These are phyloP conservation scores for Pseudogymnoascus sp. DNA, from an alignment of 2,329 filamentous ascomycete species.

Conservation along the genomic window DNA sequence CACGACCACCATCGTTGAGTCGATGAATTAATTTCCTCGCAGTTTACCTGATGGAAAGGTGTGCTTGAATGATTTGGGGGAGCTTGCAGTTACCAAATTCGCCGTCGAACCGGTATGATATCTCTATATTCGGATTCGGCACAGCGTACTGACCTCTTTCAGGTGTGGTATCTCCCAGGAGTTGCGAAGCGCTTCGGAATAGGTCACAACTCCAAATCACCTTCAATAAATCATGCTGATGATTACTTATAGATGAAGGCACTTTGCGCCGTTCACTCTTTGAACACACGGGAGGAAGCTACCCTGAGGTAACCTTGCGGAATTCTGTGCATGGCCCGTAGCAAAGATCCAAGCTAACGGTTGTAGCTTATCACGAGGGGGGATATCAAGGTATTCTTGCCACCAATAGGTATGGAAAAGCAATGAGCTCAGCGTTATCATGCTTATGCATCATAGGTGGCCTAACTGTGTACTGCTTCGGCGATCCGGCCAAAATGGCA, in stretches of 20 bases:
- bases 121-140: conserved; percentile 26
- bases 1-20: not conserved
- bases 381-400: conserved; percentile 92
- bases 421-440: conserved; percentile 8
- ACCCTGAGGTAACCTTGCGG: conserved; percentile 56
- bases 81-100: conserved; percentile 89
- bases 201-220: conserved; percentile 5
- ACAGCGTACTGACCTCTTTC: conserved; percentile 5
- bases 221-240: conserved; percentile 16
- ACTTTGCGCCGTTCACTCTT: conserved; percentile 80
- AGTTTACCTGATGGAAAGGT: conserved; percentile 68
- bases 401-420: conserved; percentile 63
- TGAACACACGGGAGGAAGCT: conserved; percentile 91
- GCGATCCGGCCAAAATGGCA: conserved; percentile 87
- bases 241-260: conserved; percentile 58
- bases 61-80: conserved; percentile 70
- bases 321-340: conserved; percentile 18
- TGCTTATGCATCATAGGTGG: conserved; percentile 46
- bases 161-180: conserved; percentile 75
- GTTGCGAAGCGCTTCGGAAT: conserved; percentile 92
- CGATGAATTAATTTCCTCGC: conserved; percentile 10
- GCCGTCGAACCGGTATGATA: conserved; percentile 79
- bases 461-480: conserved; percentile 94
- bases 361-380: conserved; percentile 70
- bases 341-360: conserved; percentile 24